Evolutionary conservation across 352 stramenopile species (phyloP), one percentile per base, ranked within the genome.

Genomic region (Globisporangium perplexum): DNA sequence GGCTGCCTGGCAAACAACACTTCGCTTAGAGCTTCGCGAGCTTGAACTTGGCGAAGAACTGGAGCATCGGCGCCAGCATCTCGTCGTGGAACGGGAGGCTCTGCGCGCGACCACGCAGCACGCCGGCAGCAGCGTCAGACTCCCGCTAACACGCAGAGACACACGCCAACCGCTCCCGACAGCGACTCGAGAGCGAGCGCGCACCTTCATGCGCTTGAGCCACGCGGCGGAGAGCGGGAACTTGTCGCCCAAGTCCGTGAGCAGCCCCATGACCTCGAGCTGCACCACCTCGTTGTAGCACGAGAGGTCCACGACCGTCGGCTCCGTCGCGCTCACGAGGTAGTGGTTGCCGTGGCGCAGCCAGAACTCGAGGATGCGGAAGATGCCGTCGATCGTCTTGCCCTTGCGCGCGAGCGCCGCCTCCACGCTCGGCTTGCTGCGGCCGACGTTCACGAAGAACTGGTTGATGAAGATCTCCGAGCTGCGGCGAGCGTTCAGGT

Each of bases 271-370:
- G 51, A 87, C 73, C 50, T 89, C 74, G 4, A 89, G 70, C 63
- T 89, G 78, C 36, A 85, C 66, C 17, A 89, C 67, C 60, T 89
- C 78, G 54, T 83, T 87, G 71, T 89, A 89, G 64, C 78, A 89
- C 48, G 75, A 87, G n/a, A 89, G 55, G 55, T 89, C 78, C 22
- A 69, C 78, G 3, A 89, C 33, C 12, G 78, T 85, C 14, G 78
- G 78, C 30, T 84, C 65, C 28, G 62, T 69, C 50, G 55, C 65
- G 53, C 72, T 86, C 65, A 83, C 72, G 41, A 89, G 50, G 60
- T 81, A 87, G 23, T 69, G 39, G 57, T 86, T 86, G 45, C 61
- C 72, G 44, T 81, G 60, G 44, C 74, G 71, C 48, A 89, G 47
- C 78, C 78, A 86, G 65, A 82, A 82, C 62, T 89, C 78, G 33